These are phyloP conservation scores for Nepenthes gracilis DNA, from an alignment of 148 eudicot genomes.

Conservation along the genomic window DNA sequence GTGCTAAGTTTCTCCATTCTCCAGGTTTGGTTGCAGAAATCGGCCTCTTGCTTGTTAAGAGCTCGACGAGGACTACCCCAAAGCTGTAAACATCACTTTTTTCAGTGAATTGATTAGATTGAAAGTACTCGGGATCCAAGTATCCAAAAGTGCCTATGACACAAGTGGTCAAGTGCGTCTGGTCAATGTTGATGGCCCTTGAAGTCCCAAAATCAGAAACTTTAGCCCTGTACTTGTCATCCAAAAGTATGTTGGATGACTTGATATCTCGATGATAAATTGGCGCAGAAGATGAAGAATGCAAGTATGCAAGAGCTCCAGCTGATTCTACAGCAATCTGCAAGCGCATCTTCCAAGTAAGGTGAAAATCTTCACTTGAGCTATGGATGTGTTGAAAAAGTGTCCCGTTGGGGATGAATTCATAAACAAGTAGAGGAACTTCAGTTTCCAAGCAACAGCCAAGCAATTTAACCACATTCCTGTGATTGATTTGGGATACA, in stretches of 20 bases:
- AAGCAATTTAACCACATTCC: slow-evolving; percentile 13
- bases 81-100: slow-evolving; percentile 8
- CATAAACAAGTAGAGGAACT: slow-evolving; percentile 18
- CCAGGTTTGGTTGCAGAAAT: background rate
- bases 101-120: slow-evolving; percentile 1
- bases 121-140: slow-evolving; percentile 8
- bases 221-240: slow-evolving; percentile 7
- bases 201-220: slow-evolving; percentile 13
- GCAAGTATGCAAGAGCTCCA: slow-evolving; percentile 15
- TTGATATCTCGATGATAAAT: slow-evolving; percentile 16
- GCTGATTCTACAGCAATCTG: slow-evolving; percentile 17
- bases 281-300: slow-evolving; percentile 14
- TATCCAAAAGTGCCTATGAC: slow-evolving; percentile 11
- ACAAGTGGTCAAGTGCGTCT: slow-evolving; percentile 10
- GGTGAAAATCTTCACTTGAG: background rate
- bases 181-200: slow-evolving; percentile 3
- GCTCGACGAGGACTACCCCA: slow-evolving; percentile 8
- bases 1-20: slow-evolving; percentile 10
- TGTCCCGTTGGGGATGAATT: slow-evolving; percentile 15
- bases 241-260: slow-evolving; percentile 12
- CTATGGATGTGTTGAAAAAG: slow-evolving; percentile 10
- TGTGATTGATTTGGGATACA: slow-evolving; percentile 12
- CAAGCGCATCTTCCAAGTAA: slow-evolving; percentile 13
- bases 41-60: slow-evolving; percentile 5
- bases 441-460: slow-evolving; percentile 22